Evolutionary conservation across 2,329 filamentous ascomycete genomes (phyloP), one percentile per base, ranked within the genome.

Genomic region (Neonectria hederae): DNA sequence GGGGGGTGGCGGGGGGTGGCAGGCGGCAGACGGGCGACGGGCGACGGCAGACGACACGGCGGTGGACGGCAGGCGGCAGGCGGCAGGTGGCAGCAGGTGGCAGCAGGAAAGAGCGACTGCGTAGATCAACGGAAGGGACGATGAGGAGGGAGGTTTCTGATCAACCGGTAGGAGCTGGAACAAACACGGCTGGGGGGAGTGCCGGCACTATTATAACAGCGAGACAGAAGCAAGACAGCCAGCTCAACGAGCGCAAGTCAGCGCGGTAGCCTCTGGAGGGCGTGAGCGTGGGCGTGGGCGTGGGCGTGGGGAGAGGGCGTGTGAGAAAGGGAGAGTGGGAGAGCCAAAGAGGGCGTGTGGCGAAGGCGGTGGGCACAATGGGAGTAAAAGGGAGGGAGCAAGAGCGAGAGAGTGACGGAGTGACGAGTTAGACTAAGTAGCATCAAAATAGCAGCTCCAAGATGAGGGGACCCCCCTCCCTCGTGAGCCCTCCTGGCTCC

Each of bases 141-240:
- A 58, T 49, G 54, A 52, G 48, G 40, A 30, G 28, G 59, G 64
- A 57, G 67, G 70, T 69, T 69, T 69, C 67, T 71, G 69, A 68
- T 69, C 74, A 70, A 70, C 73, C 66, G 66, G 59, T 66, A 75
- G 72, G 71, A 68, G 72, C 73, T 75, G 70, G 69, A 69, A 66
- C 63, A 64, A 59, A 65, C 53, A 62, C 65, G 63, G 53, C 54
- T 62, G 55, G 60, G 62, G 63, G 60, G 64, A 62, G 65, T 38
- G 49, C 30, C 56, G 56, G 45, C 59, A 62, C 62, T 68, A 59
- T 62, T 66, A 66, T 68, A 68, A 67, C 58, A 60, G 32, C 40
- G 28, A 62, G 59, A 69, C 54, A 62, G 59, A 69, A 45, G 59
- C 57, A 59, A 30, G 35, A 71, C 62, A 66, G 59, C 67, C 66